Evolutionary conservation across 495 filamentous ascomycete species (phyloP).

Genomic region (Talaromyces ruber): DNA sequence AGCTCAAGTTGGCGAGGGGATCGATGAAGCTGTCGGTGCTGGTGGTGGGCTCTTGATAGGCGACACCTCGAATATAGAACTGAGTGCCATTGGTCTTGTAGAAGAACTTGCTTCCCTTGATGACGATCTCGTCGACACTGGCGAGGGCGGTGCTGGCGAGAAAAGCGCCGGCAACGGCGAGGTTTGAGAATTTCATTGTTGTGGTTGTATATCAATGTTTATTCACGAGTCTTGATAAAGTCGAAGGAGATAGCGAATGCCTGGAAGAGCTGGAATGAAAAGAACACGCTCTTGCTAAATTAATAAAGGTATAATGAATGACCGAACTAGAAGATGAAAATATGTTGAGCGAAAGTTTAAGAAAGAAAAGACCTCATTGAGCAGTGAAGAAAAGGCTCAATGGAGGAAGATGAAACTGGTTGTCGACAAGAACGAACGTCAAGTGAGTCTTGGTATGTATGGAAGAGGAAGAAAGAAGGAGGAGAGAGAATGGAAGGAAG

Average conservation of each 20-base stretch:
- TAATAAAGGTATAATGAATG: background rate
- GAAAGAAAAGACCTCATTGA: background rate
- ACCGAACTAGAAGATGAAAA: conserved; percentile 2
- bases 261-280: background rate
- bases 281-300: background rate
- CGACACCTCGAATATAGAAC: conserved; percentile 85
- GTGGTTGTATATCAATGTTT: background rate
- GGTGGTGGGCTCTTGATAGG: conserved; percentile 55
- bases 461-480: background rate
- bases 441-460: background rate
- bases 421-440: background rate
- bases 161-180: conserved; percentile 30
- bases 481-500: background rate
- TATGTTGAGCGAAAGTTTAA: background rate
- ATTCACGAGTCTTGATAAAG: background rate
- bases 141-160: conserved; percentile 46
- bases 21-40: conserved; percentile 38
- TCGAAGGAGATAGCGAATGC: background rate
- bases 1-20: conserved; percentile 61
- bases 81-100: conserved; percentile 64
- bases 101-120: conserved; percentile 73
- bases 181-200: conserved; percentile 36
- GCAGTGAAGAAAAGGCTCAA: background rate
- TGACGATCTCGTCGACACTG: conserved; percentile 57
- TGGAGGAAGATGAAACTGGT: background rate